phyloP scores from a whole-genome alignment of 2,329 filamentous ascomycete species.

The Diaporthe amygdali region DNA sequence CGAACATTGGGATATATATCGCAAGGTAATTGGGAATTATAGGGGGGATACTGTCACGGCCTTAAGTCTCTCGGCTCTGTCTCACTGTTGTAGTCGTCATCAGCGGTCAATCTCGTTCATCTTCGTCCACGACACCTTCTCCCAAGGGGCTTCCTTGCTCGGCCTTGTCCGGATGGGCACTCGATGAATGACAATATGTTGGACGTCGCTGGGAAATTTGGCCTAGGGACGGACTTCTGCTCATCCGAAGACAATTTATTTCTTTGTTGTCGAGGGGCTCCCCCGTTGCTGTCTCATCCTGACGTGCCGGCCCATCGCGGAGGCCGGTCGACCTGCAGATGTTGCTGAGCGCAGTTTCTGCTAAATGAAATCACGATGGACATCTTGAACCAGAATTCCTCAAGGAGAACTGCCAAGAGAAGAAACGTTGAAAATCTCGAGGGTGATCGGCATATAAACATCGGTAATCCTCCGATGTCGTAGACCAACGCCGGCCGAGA shows the following conservation, averaged over 20 bases:
- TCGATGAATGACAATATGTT: neutral
- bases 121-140: neutral
- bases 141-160: neutral
- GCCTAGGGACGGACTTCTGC: neutral
- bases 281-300: neutral
- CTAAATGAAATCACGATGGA: neutral
- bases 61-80: neutral
- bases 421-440: neutral
- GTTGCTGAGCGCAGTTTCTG: neutral
- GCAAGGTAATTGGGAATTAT: neutral
- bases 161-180: neutral
- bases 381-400: neutral
- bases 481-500: neutral
- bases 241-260: neutral
- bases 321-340: too few relatives aligned
- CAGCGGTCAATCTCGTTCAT: neutral
- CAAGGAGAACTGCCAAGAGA: neutral
- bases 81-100: neutral
- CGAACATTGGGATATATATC: constrained; percentile 1
- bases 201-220: neutral
- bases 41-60: neutral
- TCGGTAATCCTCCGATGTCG: too few relatives aligned
- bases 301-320: neutral
- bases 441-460: neutral
- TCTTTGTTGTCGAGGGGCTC: neutral